Base-by-base conservation (phyloP, 1,139 yeast genomes). In the Hyphopichia fennica region DNA sequence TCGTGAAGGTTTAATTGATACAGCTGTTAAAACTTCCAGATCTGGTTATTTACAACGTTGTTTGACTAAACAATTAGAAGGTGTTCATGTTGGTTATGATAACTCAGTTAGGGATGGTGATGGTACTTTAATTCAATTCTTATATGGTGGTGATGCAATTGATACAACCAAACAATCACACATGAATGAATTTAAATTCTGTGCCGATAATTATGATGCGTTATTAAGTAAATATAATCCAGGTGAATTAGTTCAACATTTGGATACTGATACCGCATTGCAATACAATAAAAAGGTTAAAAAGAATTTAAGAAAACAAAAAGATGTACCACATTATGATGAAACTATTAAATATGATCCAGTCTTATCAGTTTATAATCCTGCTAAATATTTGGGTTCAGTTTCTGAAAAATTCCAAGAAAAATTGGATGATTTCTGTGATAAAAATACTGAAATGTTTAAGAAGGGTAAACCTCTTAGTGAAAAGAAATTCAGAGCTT, bases 1-100 rank as follows among this genome's bases (percentile, higher is more conserved):
- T 67, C 86, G 99, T 76, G 99, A 95, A 78, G 99, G 99, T 71
- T 81, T 95, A 62, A 95, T 95, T 72, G 99, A 95, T 77, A 95
- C 99, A 45, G 99, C 99, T 42, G 99, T 95, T 52, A 95, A 95
- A 71, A 95, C 99, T 9, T 89, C 98, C 20, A 86, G 97, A 72
- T 91, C 99, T 43, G 99, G 99, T 63, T 95, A 95, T 71, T 79
- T 95, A 65, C 99, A 95, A 72, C 86, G 99, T 74, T 28, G 99
- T 81, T 79, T 95, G 70, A 93, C 96, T 49, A 95, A 95, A 68
- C 99, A 93, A 70, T 78, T 95, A 53, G 99, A 95, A 68, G 99
- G 99, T 73, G 96, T 95, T 30, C 96, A 89, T 56, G 86, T 90
- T 35, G 81, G 89, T 40, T 95, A 95, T 61, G 99, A 95, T 69